Base-by-base conservation (phyloP, 768 basidiomycete genomes). In the Leccinum uliginosum region DNA sequence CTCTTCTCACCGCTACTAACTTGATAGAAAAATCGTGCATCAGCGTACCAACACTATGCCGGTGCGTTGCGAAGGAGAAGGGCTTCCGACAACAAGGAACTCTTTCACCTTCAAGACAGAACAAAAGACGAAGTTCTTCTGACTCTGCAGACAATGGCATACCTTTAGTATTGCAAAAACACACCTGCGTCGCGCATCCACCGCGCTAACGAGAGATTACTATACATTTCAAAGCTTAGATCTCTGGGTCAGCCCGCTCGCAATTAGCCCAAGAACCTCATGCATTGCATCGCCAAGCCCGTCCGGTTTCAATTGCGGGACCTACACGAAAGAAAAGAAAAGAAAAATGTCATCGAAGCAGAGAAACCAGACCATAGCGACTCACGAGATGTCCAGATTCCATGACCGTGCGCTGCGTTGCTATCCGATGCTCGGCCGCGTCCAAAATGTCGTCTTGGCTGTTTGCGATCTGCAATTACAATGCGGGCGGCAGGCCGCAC, bases 381-480 rank as follows among this genome's bases (percentile, higher is more conserved):
- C 65, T 49, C 44, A 73, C 70, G 12, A 73, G 61, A 56, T 71
- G 70, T 32, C 71, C 71, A 24, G 71, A 65, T 12, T 64, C 71
- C 53, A 53, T 54, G 24, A 71, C 46, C 4, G 59, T 65, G 21
- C 59, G 60, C 29, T 67, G 56, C 14, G 70, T 60, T 21, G 32
- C 15, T 7, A 73, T 35, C 24, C 56, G 62, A 21, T 64, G 59
- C 26, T 56, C 53, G 1, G 71, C 61, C 3, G 71, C 71, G 21
- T 67, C 64, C 52, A 72, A 46, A 6, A 71, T 71, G 4, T 71
- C 71, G 0, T 54, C 50, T 60, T 71, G 6, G 71, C 66, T 5
- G 27, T 38, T 26, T 66, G 55, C 2, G 70, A 71, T 57, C 70
- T 71, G 59, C 3, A 19, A 43, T 15, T 3, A 46, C 5, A 46